phyloP scores from a whole-genome alignment of 495 filamentous ascomycete species.

The Oidiodendron maius region DNA sequence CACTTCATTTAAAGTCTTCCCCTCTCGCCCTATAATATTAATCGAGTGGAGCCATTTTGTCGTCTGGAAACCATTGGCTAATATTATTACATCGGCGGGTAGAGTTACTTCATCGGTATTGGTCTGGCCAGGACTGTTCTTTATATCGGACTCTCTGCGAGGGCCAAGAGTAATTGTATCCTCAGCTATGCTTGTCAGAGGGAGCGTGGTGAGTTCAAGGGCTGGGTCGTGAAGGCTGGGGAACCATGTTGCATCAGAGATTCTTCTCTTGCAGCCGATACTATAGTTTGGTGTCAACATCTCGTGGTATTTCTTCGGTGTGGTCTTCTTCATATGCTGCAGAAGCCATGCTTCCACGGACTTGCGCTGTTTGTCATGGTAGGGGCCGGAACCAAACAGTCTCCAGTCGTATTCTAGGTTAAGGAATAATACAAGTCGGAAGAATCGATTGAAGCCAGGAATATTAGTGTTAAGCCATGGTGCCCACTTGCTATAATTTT shows the following conservation, averaged over 20 bases:
- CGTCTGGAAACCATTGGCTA: constrained; percentile 53
- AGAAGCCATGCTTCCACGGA: constrained; percentile 35
- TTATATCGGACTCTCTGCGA: constrained; percentile 35
- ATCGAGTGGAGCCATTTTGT: constrained; percentile 37
- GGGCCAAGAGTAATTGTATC: constrained; percentile 50
- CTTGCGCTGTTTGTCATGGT: constrained; percentile 27
- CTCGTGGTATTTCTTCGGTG: constrained; percentile 57
- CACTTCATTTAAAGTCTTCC: constrained; percentile 42
- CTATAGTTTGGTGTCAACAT: constrained; percentile 57
- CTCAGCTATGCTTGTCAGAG: constrained; percentile 41
- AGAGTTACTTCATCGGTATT: constrained; percentile 32
- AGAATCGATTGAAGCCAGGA: constrained; percentile 12
- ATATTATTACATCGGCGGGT: constrained; percentile 52
- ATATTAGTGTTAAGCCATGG: constrained; percentile 17
- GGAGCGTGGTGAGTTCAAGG: constrained; percentile 45
- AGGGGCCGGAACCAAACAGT: constrained; percentile 28
- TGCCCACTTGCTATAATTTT: constrained; percentile 26
- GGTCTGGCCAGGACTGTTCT: constrained; percentile 15
- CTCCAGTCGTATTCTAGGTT: constrained; percentile 29
- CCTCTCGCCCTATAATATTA: constrained; percentile 37
- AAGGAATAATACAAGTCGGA: constrained; percentile 9
- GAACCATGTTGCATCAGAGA: constrained; percentile 54
- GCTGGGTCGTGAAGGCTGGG: constrained; percentile 43
- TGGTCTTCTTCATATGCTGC: constrained; percentile 39
- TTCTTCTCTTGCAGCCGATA: constrained; percentile 56